These are phyloP conservation scores for Acaromyces ingoldii DNA, from an alignment of 1,284 basidiomycete genomes.

Conservation along the genomic window DNA sequence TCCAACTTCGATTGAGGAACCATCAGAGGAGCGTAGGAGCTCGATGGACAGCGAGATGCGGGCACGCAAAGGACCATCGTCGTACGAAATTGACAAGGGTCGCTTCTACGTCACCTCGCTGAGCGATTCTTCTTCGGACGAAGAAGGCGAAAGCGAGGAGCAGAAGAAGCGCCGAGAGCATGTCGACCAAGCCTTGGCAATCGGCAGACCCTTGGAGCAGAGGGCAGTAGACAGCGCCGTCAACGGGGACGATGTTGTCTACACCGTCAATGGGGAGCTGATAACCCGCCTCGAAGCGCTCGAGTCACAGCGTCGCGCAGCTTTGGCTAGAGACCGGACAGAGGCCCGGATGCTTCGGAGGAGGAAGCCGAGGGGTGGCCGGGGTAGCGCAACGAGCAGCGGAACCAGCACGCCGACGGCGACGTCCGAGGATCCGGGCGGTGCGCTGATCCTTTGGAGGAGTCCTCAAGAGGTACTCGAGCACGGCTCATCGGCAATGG, in stretches of 20 bases:
- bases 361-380: background rate
- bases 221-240: background rate
- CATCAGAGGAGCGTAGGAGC: background rate
- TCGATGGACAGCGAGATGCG: background rate
- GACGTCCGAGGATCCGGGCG: background rate
- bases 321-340: background rate
- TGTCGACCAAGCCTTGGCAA: background rate
- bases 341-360: background rate
- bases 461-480: constrained; percentile 1
- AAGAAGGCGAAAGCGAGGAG: constrained; percentile 1
- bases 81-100: background rate
- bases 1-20: constrained; percentile 1
- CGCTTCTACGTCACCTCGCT: constrained; percentile 6
- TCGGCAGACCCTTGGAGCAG: background rate
- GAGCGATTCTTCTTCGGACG: constrained; percentile 2
- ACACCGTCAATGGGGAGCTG: background rate
- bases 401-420: background rate
- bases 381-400: background rate
- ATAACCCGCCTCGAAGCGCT: background rate
- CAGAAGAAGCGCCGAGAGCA: background rate
- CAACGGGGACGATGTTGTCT: background rate
- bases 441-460: constrained; percentile 1
- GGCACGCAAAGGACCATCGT: background rate
- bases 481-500: background rate
- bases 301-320: background rate